These are phyloP conservation scores for Trematosphaeria pertusa DNA, from an alignment of 2,329 filamentous ascomycete species.

Conservation along the genomic window DNA sequence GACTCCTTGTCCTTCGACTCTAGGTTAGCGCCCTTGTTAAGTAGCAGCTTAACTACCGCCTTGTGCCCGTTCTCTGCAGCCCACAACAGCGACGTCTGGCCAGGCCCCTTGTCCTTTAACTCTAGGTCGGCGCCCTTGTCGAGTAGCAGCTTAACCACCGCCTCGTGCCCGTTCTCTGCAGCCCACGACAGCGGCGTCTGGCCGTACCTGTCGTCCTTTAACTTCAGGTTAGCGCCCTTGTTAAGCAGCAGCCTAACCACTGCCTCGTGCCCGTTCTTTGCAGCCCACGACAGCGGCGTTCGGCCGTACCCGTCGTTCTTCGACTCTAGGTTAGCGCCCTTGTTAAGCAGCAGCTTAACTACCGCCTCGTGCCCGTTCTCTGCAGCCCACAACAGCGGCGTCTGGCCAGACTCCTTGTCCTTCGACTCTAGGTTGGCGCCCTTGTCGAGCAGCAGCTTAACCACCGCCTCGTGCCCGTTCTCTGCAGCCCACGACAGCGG, in stretches of 20 bases:
- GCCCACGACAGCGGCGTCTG: too few species aligned
- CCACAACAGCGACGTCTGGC: neutral
- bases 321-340: neutral
- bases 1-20: conserved; percentile 3
- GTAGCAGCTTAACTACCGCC: conserved; percentile 7
- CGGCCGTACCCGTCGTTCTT: neutral
- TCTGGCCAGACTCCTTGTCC: neutral
- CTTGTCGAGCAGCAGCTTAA: too few species aligned
- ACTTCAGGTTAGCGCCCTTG: neutral
- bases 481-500: too few species aligned
- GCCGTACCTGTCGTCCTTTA: too few species aligned
- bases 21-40: conserved; percentile 4
- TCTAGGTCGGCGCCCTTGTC: too few species aligned
- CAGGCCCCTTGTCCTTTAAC: conserved; percentile 9
- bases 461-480: too few species aligned
- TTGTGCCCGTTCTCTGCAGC: conserved; percentile 4
- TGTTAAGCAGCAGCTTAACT: neutral
- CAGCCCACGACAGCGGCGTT: neutral
- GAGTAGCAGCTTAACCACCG: too few species aligned
- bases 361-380: neutral
- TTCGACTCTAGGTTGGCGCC: too few species aligned
- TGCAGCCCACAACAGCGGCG: neutral
- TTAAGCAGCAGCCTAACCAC: neutral
- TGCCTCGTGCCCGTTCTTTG: neutral
- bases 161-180: too few species aligned